Conservation (phyloP, 176 grass and related monocot genomes). For the Phyllostachys edulis region DNA sequence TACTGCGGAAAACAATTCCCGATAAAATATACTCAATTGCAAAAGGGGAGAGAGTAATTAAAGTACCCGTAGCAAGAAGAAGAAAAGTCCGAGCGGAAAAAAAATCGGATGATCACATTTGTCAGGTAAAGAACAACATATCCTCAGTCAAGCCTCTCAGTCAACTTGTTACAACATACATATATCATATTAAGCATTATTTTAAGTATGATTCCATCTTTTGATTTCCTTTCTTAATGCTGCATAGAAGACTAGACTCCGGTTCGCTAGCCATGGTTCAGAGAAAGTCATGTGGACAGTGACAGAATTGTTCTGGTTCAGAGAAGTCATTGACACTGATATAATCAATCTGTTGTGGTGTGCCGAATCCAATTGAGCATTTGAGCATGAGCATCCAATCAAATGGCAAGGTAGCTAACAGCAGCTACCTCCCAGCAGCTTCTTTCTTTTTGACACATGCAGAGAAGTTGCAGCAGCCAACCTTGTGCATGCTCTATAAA, state of each 20-base stretch:
- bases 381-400: conserved; percentile 20
- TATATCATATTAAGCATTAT: background rate
- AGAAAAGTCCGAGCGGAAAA: too few relatives aligned
- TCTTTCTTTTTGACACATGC: conserved; percentile 21
- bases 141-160: background rate
- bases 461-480: background rate
- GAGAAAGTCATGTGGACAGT: background rate
- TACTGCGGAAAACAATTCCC: too few relatives aligned
- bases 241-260: background rate
- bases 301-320: too few relatives aligned
- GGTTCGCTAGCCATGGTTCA: background rate
- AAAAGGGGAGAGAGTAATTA: background rate
- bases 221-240: background rate
- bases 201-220: background rate
- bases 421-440: conserved; percentile 13
- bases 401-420: background rate
- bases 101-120: background rate
- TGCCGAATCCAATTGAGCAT: conserved; percentile 21
- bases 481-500: background rate
- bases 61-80: background rate
- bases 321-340: background rate
- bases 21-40: too few relatives aligned
- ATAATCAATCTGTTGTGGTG: background rate
- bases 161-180: background rate
- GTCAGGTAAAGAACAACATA: background rate